Evolutionary conservation across 352 stramenopile species (phyloP).

Genomic region (Blastocystis sp.): DNA sequence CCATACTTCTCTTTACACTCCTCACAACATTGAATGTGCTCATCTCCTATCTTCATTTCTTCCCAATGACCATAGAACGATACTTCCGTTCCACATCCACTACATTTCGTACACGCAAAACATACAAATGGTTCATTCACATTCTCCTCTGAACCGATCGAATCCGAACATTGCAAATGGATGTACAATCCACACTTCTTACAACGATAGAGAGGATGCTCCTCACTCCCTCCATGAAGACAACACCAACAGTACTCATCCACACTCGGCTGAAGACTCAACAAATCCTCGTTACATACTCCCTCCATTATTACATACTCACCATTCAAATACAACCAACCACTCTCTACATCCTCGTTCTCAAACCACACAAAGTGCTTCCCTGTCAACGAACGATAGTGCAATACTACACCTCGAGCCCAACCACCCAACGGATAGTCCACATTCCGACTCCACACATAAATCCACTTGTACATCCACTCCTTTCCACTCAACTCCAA

Average conservation of each 20-base stretch:
- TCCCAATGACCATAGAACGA: constrained; percentile 31
- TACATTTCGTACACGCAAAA: neutral
- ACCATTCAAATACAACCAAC: constrained; percentile 18
- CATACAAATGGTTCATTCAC: neutral
- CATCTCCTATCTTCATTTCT: neutral
- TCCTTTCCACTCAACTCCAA: neutral
- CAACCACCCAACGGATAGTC: constrained; percentile 10
- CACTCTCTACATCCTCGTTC: neutral
- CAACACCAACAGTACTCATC: constrained; percentile 33
- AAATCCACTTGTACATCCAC: constrained; percentile 37
- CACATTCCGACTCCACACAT: neutral
- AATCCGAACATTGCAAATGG: neutral
- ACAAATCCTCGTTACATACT: neutral
- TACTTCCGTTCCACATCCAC: neutral
- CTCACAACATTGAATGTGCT: neutral
- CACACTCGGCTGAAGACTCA: neutral
- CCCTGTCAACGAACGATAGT: constrained; percentile 3
- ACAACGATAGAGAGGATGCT: neutral
- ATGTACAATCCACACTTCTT: neutral
- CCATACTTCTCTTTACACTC: neutral
- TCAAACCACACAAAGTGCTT: constrained; percentile 32
- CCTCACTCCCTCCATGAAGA: neutral
- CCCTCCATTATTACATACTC: neutral
- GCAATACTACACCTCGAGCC: constrained; percentile 13
- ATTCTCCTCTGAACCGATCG: neutral